These are phyloP conservation scores for Verticillium albo-atrum DNA, from an alignment of 2,329 filamentous ascomycete genomes.

Conservation along the genomic window DNA sequence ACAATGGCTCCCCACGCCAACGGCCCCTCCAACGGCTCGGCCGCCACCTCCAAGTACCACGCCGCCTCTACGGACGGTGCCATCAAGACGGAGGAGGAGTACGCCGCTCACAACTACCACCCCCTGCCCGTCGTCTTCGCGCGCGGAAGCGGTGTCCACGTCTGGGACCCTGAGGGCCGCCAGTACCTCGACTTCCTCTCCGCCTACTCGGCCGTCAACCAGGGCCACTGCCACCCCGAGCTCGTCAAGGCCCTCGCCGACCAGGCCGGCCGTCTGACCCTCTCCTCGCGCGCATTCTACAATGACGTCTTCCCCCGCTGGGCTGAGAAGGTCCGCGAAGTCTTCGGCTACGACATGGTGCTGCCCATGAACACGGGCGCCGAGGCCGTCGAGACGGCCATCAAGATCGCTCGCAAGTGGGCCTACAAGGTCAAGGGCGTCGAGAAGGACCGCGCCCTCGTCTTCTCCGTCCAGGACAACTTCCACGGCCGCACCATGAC, in stretches of 20 bases:
- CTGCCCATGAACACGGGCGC: constrained; percentile 97
- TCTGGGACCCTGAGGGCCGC: constrained; percentile 95
- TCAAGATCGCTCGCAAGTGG: constrained; percentile 97
- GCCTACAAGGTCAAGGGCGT: constrained; percentile 95
- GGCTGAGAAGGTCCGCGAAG: constrained; percentile 82
- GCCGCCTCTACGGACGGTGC: constrained; percentile 73
- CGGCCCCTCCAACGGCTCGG: constrained; percentile 28
- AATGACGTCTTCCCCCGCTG: constrained; percentile 98
- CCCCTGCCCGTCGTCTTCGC: constrained; percentile 93
- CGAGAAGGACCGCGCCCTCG: constrained; percentile 73
- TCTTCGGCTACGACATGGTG: constrained; percentile 97
- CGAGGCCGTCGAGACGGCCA: constrained; percentile 90
- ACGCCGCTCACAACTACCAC: constrained; percentile 97
- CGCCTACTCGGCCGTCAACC: constrained; percentile 96
- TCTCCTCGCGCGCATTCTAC: constrained; percentile 93
- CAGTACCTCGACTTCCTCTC: constrained; percentile 98
- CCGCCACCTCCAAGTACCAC: constrained; percentile 51
- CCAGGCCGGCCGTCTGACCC: constrained; percentile 82
- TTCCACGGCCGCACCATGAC: constrained; percentile 97
- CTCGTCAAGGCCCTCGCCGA: constrained; percentile 85
- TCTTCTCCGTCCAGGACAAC: constrained; percentile 85
- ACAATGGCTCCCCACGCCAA: constrained; percentile 59
- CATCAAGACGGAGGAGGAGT: constrained; percentile 75
- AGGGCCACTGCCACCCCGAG: constrained; percentile 96
- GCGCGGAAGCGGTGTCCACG: constrained; percentile 75